Evolutionary conservation across 2,329 filamentous ascomycete species (phyloP).

Genomic region (Leptosphaerulina australis): DNA sequence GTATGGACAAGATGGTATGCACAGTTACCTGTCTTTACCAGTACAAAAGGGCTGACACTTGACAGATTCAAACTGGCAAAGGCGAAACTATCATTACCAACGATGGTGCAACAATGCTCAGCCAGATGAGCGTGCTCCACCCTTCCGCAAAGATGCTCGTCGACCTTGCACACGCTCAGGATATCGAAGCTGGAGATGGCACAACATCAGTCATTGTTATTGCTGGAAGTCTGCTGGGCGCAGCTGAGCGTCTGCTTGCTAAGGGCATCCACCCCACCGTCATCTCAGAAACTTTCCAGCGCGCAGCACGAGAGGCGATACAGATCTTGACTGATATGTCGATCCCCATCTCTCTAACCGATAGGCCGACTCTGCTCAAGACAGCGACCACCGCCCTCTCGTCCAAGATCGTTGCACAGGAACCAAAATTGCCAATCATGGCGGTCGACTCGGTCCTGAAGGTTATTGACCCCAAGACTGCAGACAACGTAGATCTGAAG

Average conservation of each 20-base stretch:
- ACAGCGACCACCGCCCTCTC: conserved; percentile 96
- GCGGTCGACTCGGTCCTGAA: conserved; percentile 95
- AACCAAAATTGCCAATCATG: conserved; percentile 97
- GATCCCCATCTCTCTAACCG: conserved; percentile 84
- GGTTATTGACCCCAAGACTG: conserved; percentile 93
- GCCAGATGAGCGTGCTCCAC: conserved; percentile 98
- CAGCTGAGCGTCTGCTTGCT: conserved; percentile 84
- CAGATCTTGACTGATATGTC: conserved; percentile 94
- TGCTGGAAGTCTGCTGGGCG: conserved; percentile 90
- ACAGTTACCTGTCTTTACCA: conserved; percentile 41
- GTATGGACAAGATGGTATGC: conserved; percentile 91
- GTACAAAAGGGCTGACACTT: not conserved
- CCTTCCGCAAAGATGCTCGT: conserved; percentile 99
- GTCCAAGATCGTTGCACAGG: conserved; percentile 98
- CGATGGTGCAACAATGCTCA: conserved; percentile 98
- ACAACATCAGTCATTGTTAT: conserved; percentile 99
- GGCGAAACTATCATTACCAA: conserved; percentile 99
- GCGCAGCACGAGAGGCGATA: conserved; percentile 87
- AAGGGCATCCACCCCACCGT: conserved; percentile 96
- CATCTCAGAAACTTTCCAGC: conserved; percentile 97
- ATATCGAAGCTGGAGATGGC: conserved; percentile 97
- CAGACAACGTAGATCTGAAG: conserved; percentile 93
- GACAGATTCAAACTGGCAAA: conserved; percentile 84
- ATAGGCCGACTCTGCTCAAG: conserved; percentile 89
- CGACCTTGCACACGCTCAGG: conserved; percentile 93